A percentile compares a stretch with the other conserved stretches of the same genome.
These are phyloP conservation scores for Furculomyces boomerangus DNA, from an alignment of 371 early-diverging fungal genomes.

Conservation along the genomic window DNA sequence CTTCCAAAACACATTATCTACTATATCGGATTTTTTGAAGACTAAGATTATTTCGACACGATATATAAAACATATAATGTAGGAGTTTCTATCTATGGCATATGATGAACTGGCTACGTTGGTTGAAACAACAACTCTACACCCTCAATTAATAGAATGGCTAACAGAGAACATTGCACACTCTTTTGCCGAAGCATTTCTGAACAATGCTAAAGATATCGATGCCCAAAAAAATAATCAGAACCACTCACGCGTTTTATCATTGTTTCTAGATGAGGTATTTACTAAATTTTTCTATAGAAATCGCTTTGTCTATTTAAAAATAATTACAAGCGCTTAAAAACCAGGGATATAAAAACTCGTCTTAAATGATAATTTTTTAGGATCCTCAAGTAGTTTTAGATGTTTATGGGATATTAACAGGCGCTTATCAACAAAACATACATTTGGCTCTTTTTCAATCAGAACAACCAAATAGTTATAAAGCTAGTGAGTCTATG, in stretches of 20 bases:
- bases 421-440: background rate
- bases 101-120: constrained; percentile 55
- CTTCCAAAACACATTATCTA: too few species aligned
- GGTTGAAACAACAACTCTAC: constrained; percentile 25
- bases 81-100: constrained; percentile 36
- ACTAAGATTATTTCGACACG: too few species aligned
- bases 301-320: too few species aligned
- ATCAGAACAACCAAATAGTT: background rate
- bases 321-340: too few species aligned
- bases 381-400: constrained; percentile 1
- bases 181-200: constrained; percentile 40
- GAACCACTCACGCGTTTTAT: constrained; percentile 1
- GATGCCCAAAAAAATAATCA: background rate
- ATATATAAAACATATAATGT: too few species aligned
- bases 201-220: constrained; percentile 26
- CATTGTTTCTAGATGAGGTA: background rate
- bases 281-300: too few species aligned
- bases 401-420: background rate
- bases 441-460: background rate
- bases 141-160: constrained; percentile 41
- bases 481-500: background rate
- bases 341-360: background rate
- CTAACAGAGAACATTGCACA: constrained; percentile 43
- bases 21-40: too few species aligned
- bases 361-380: background rate